These are phyloP conservation scores for Mycena citricolor DNA, from an alignment of 1,284 basidiomycete species.

Conservation along the genomic window DNA sequence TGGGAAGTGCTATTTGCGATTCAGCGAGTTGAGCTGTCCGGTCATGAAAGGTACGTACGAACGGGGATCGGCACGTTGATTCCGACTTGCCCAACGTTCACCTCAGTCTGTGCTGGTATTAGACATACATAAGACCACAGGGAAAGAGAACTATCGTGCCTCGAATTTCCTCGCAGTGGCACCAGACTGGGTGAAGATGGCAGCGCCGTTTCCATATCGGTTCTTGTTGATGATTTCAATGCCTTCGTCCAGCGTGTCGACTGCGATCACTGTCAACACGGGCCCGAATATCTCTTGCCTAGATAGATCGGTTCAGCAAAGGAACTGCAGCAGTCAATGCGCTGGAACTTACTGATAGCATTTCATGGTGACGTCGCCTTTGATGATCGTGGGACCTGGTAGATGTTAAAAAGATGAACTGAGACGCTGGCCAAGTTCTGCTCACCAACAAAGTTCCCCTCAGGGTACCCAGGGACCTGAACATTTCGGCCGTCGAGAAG, in stretches of 20 bases:
- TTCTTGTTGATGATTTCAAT: slow-evolving; percentile 89
- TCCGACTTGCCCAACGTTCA: slow-evolving; percentile 92
- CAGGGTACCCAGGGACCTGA: slow-evolving; percentile 73
- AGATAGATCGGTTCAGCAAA: no score
- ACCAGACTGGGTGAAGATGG: slow-evolving; percentile 98
- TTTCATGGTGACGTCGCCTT: slow-evolving; percentile 80
- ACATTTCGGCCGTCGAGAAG: slow-evolving; percentile 83
- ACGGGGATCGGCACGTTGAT: slow-evolving; percentile 94
- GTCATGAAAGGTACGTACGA: no score
- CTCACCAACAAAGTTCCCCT: slow-evolving; percentile 90
- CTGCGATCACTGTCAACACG: slow-evolving; percentile 78
- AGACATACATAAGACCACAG: neutral
- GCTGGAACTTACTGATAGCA: slow-evolving; percentile 71
- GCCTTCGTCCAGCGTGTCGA: slow-evolving; percentile 89
- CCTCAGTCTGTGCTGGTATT: slow-evolving; percentile 72
- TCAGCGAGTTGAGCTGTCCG: no score
- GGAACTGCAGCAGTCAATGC: slow-evolving; percentile 5
- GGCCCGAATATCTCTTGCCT: slow-evolving; percentile 97
- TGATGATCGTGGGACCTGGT: slow-evolving; percentile 74
- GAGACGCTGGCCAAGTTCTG: neutral
- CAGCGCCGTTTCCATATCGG: slow-evolving; percentile 91
- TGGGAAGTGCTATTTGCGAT: no score
- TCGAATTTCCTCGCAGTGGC: slow-evolving; percentile 85
- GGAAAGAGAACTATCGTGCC: neutral
- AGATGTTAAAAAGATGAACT: neutral